Base-by-base conservation (phyloP, 2,329 filamentous ascomycete genomes). In the Fusarium sp. region DNA sequence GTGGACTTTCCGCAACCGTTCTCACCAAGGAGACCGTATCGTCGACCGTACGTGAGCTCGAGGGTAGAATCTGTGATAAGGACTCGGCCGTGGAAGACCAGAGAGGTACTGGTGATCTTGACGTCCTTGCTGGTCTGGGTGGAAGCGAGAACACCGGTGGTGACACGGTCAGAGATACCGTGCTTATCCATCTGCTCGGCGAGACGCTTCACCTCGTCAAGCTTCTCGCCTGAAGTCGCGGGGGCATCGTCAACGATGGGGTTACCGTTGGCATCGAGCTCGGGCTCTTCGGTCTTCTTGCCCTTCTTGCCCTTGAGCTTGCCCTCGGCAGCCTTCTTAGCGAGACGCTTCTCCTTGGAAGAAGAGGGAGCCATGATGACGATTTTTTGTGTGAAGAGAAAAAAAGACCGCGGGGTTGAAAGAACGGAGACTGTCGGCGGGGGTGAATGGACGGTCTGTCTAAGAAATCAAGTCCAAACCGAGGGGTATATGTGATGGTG, bases 1-100 rank as follows among this genome's bases (percentile, higher is more conserved):
- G 96, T 99, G 71, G 93, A 97, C 88, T 99, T 99, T 81, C 96
- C 96, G 83, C 96, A 99, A 73, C 96, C 96, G 91, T 99, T 99
- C 88, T 99, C 96, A 78, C 96, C 96, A 71, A 99, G 85, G 62
- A 99, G 86, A 81, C 96, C 96, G 80, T 99, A 99, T 77, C 96
- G 90, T 77, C 94, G 92, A 73, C 92, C 94, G 80, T 93, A 96
- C 80, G 92, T 95, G 77, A 99, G 88, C 83, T 99, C 97, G 81
- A 99, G 87, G 52, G 91, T 97, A 70, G 93, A 93, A 83, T 99
- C 96, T 79, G 91, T 95, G 83, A 99, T 93, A 66, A 99, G 90
- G 74, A 98, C 96, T 76, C 92, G 93, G 77, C 97, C 96, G 87
- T 99, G 97, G 89, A 99, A 99, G 70, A 98, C 95, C 74, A 99